Percentiles rank a stretch among this genome's conserved stretches.
Evolutionary conservation across 2,329 filamentous ascomycete genomes (phyloP).

Genomic region (Herpotrichia juniperi): DNA sequence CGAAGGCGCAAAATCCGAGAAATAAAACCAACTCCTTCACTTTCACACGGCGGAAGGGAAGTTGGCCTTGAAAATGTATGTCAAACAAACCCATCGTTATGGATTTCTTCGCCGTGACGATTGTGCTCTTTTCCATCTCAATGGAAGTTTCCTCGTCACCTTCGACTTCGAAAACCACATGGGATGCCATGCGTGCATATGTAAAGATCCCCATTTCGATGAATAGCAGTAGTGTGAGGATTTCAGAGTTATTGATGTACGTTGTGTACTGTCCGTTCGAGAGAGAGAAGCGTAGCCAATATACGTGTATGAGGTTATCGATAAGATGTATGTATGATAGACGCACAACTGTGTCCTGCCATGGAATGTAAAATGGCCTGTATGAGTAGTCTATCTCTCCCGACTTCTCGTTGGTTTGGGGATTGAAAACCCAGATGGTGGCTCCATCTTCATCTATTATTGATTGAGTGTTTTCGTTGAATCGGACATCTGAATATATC

Average conservation of each 20-base stretch:
- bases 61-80: too few relatives aligned
- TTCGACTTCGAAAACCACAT: neutral
- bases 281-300: conserved; percentile 13
- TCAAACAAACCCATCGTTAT: too few relatives aligned
- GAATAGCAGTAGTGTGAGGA: conserved; percentile 8
- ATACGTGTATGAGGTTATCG: conserved; percentile 13
- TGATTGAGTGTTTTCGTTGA: neutral
- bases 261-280: conserved; percentile 8
- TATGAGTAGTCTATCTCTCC: neutral
- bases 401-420: neutral
- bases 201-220: conserved; percentile 6
- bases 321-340: conserved; percentile 12
- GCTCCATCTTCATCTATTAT: neutral
- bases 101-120: too few relatives aligned
- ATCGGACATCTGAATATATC: neutral
- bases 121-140: too few relatives aligned
- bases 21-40: too few relatives aligned
- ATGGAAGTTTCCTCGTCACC: conserved; percentile 1
- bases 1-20: too few relatives aligned
- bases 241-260: conserved; percentile 12
- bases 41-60: too few relatives aligned
- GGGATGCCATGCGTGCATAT: conserved; percentile 4
- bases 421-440: neutral
- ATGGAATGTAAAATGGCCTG: neutral
- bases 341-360: conserved; percentile 6